A percentile compares a stretch with the other conserved stretches of the same genome.
Conservation (phyloP, 495 filamentous ascomycete genomes). For the Hypomontagnella submonticulosa region DNA sequence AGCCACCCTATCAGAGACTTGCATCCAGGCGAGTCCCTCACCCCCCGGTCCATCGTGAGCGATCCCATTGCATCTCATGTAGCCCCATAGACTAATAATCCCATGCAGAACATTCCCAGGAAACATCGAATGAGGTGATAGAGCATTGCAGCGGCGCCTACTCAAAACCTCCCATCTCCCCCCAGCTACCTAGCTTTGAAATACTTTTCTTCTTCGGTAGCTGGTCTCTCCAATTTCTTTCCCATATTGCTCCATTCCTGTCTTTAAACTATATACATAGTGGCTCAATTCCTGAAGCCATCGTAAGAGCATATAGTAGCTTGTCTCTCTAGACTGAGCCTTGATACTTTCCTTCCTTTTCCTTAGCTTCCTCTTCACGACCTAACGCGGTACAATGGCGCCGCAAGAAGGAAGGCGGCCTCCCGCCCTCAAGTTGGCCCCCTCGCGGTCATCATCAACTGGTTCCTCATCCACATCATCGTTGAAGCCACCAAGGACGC, state of each 20-base stretch:
- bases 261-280: conserved; percentile 42
- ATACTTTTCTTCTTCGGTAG: conserved; percentile 58
- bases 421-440: conserved; percentile 58
- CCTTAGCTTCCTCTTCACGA: conserved; percentile 34
- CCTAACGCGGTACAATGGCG: conserved; percentile 42
- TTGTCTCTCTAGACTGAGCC: conserved; percentile 43
- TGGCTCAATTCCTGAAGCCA: conserved; percentile 33
- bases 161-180: conserved; percentile 63
- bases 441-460: conserved; percentile 59
- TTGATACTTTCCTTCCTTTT: conserved; percentile 51
- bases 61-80: conserved; percentile 48
- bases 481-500: conserved; percentile 79
- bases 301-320: conserved; percentile 38
- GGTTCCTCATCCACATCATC: conserved; percentile 68
- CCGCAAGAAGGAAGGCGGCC: conserved; percentile 60
- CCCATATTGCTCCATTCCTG: conserved; percentile 47
- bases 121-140: conserved; percentile 50
- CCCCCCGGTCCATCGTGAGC: conserved; percentile 44
- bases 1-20: conserved; percentile 47
- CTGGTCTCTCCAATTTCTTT: conserved; percentile 64
- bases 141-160: conserved; percentile 56
- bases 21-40: conserved; percentile 30
- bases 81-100: conserved; percentile 47
- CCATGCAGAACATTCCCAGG: conserved; percentile 54
- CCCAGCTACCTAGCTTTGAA: conserved; percentile 48